A percentile compares a stretch with the other conserved stretches of the same genome.
phyloP scores from a whole-genome alignment of 306 rosid genomes.

The Quercus variabilis region DNA sequence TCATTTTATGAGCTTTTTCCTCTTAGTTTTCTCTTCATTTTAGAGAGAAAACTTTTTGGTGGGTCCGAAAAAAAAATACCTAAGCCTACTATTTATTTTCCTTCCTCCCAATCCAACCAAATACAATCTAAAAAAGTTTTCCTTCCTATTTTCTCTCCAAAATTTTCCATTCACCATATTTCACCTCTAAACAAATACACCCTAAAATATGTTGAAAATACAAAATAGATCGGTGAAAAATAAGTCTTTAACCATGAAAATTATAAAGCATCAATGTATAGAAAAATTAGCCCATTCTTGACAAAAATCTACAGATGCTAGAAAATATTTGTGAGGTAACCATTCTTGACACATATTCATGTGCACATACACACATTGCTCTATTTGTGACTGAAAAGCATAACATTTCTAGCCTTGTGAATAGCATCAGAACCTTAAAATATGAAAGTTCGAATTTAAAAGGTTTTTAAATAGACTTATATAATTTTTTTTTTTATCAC shows the following conservation, averaged over 20 bases:
- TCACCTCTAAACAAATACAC: no score
- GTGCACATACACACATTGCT: not conserved
- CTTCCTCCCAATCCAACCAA: no score
- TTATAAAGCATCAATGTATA: not conserved
- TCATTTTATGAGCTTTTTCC: no score
- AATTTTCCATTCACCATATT: no score
- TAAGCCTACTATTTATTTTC: no score
- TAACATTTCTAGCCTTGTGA: not conserved
- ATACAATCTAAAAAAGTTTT: no score
- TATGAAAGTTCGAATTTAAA: not conserved
- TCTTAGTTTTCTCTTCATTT: no score
- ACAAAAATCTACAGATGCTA: slow-evolving; percentile 68
- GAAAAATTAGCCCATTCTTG: slow-evolving; percentile 24
- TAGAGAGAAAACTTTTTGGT: no score
- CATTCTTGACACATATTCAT: slow-evolving; percentile 6
- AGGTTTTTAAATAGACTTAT: not conserved
- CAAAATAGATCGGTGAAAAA: not conserved
- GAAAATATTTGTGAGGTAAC: slow-evolving; percentile 25
- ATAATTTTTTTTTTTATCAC: not conserved
- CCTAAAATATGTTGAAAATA: no score
- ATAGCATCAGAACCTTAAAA: not conserved
- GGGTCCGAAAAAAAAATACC: fast-evolving
- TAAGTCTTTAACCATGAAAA: not conserved
- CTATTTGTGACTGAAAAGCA: not conserved
- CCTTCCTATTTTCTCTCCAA: no score